phyloP scores from a whole-genome alignment of 257 asterid species.

The Gentiana dahurica region DNA sequence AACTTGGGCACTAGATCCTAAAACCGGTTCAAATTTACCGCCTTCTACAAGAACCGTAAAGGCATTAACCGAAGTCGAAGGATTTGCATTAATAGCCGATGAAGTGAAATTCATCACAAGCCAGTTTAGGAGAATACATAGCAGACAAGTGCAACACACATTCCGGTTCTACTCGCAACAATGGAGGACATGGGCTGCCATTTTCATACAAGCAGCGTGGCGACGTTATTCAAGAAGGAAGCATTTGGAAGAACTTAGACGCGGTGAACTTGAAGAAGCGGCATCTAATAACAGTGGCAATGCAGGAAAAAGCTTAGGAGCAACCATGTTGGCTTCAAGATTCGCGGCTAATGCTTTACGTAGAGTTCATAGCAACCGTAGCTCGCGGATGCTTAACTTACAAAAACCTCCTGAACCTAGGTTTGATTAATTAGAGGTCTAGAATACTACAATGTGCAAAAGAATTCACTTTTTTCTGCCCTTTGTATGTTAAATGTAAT shows the following conservation, averaged over 20 bases:
- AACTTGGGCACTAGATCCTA: slow-evolving; percentile 96
- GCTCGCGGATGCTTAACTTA: slow-evolving; percentile 18
- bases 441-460: too few relatives aligned
- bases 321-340: slow-evolving; percentile 52
- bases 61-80: slow-evolving; percentile 92
- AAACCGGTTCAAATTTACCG: slow-evolving; percentile 70
- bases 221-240: slow-evolving; percentile 66
- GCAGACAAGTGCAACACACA: slow-evolving; percentile 94
- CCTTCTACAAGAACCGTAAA: slow-evolving; percentile 91
- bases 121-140: slow-evolving; percentile 84
- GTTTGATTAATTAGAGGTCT: slow-evolving; percentile 9
- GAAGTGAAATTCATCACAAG: slow-evolving; percentile 79
- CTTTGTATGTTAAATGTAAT: too few relatives aligned
- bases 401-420: slow-evolving; percentile 63
- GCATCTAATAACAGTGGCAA: slow-evolving; percentile 26
- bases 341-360: slow-evolving; percentile 73
- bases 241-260: slow-evolving; percentile 31
- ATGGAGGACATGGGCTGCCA: slow-evolving; percentile 99
- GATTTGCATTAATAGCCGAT: slow-evolving; percentile 83
- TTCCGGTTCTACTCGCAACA: slow-evolving; percentile 94
- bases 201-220: slow-evolving; percentile 94
- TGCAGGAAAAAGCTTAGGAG: slow-evolving; percentile 27
- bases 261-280: slow-evolving; percentile 28
- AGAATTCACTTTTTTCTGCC: too few relatives aligned
- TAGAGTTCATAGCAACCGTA: slow-evolving; percentile 38